phyloP scores from a whole-genome alignment of 257 asterid genomes.

The Petrea volubilis region DNA sequence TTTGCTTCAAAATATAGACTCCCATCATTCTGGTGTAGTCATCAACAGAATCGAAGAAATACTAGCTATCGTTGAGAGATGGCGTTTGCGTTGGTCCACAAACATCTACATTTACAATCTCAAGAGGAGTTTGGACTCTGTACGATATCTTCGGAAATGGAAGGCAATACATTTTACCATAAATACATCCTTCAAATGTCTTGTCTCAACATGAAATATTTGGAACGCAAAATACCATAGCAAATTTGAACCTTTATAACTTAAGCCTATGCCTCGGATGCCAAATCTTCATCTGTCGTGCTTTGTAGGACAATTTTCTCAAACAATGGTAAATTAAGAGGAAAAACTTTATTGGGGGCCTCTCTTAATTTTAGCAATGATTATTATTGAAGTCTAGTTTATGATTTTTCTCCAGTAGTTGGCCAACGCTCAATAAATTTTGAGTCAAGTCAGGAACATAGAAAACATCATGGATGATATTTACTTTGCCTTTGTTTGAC shows the following conservation, averaged over 20 bases:
- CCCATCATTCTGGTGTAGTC: background rate
- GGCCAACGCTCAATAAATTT: no score
- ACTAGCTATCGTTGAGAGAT: background rate
- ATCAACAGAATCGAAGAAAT: background rate
- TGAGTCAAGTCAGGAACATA: no score
- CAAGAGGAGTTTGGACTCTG: background rate
- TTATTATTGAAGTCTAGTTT: no score
- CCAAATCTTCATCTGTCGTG: background rate
- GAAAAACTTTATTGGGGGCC: background rate
- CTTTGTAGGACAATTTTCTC: background rate
- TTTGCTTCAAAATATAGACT: background rate
- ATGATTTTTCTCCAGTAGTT: no score
- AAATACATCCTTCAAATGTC: background rate
- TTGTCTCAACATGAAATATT: background rate
- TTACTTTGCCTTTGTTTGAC: no score
- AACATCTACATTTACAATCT: background rate
- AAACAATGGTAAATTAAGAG: background rate
- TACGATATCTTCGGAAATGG: background rate
- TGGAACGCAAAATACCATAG: background rate
- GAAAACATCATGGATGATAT: no score
- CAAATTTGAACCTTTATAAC: background rate
- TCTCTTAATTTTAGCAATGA: no score
- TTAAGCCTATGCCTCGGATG: background rate
- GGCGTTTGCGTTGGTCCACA: background rate
- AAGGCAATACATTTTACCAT: background rate